Evolutionary conservation across 1,139 yeast species (phyloP).

Genomic region (Protomyces inundatus): DNA sequence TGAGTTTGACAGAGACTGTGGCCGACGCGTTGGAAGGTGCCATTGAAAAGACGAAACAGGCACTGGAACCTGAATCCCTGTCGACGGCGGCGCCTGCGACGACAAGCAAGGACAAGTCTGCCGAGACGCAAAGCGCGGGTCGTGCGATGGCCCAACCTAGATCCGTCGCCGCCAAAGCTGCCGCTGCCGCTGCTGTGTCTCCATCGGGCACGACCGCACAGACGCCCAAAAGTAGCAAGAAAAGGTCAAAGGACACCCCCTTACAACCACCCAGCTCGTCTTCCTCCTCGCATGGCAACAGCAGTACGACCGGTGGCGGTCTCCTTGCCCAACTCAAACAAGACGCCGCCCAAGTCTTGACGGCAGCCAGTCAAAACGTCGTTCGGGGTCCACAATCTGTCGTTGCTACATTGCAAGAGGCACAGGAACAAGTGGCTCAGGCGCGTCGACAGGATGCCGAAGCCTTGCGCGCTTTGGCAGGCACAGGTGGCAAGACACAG

Average conservation of each 20-base stretch:
- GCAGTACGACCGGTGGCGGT: background rate
- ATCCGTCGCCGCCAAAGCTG: too few relatives aligned
- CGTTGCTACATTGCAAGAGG: slow-evolving; percentile 16
- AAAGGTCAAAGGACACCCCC: background rate
- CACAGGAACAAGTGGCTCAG: slow-evolving; percentile 17
- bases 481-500: background rate
- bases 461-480: background rate
- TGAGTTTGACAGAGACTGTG: background rate
- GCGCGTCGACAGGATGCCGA: slow-evolving; percentile 13
- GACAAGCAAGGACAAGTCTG: too few relatives aligned
- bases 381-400: slow-evolving; percentile 8
- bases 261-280: too few relatives aligned
- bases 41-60: background rate
- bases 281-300: too few relatives aligned
- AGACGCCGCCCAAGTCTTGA: background rate
- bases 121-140: too few relatives aligned
- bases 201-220: background rate
- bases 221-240: background rate
- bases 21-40: background rate
- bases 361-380: background rate
- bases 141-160: too few relatives aligned
- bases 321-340: background rate
- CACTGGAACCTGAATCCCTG: background rate
- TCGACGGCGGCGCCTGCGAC: background rate
- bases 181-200: background rate